Base-by-base conservation (phyloP, 2,329 filamentous ascomycete genomes). In the Bretziella fagacearum region DNA sequence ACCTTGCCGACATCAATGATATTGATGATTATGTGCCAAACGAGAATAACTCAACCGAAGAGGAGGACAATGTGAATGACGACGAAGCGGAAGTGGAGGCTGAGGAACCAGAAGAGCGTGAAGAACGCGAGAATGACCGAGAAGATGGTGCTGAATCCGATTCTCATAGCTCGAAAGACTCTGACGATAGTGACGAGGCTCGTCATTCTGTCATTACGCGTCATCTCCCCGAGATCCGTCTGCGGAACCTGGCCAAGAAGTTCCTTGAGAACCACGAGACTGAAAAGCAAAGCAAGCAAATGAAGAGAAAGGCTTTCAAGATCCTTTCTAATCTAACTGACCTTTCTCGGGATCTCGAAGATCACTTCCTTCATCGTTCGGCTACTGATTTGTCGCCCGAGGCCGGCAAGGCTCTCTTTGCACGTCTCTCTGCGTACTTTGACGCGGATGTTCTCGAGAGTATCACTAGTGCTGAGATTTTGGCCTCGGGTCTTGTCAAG, bases 401-500 rank as follows among this genome's bases (percentile, higher is more conserved):
- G 17, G 63, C 73, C 33, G 84, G 82, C 8, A 66, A 70, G 26
- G 65, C 70, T 2, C 66, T 94, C 0, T 96, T 96, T 62, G 67
- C 70, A 26, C 75, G 72, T 44, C 66, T 98, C 49, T 84, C 86
- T 1, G 72, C 74, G 2, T 87, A 91, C 57, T 98, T 98, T 55
- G 81, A 93, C 56, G 79, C 81, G 0, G 84, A 95, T 62, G 81
- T 91, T 1, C 63, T 94, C 46, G 83, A 94, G 57, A 93, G 85
- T 59, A 87, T 95, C 46, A 98, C 91, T 1, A 98, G 91, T 62
- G 87, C 89, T 41, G 91, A 98, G 59, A 67, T 98, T 26, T 74
- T 96, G 45, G 85, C 84, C 25, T 96, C 91, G 1, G 84, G 86
- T 15, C 76, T 98, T 47, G 87, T 98, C 8, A 77, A 84, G 37